phyloP scores from a whole-genome alignment of 2,329 filamentous ascomycete species.

The Diaporthe citriasiana region DNA sequence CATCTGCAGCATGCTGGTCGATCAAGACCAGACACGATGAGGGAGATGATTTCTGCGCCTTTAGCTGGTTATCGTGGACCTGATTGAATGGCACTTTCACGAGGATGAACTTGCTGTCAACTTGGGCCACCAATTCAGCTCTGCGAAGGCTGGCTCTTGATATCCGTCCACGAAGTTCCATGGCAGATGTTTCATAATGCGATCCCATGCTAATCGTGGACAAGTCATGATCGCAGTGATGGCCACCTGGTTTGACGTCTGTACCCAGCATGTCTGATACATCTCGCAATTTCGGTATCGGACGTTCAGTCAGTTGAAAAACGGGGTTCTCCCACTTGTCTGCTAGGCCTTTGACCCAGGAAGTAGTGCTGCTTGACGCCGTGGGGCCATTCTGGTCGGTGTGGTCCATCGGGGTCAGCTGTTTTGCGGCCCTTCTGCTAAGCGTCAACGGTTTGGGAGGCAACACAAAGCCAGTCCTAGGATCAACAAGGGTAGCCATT shows the following conservation, averaged over 20 bases:
- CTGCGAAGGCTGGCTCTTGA: constrained; percentile 71
- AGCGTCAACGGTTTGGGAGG: constrained; percentile 35
- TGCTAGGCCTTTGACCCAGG: constrained; percentile 74
- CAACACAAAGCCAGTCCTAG: constrained; percentile 66
- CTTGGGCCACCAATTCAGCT: constrained; percentile 81
- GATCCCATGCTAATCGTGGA: constrained; percentile 23
- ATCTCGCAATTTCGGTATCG: constrained; percentile 59
- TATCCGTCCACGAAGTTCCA: constrained; percentile 61
- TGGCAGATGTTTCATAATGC: constrained; percentile 43
- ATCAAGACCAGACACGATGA: constrained; percentile 75
- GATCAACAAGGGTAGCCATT: constrained; percentile 64
- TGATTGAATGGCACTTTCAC: constrained; percentile 63
- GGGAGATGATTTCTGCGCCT: constrained; percentile 30
- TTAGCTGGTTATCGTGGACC: constrained; percentile 36
- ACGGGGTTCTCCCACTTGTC: constrained; percentile 81
- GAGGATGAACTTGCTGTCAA: constrained; percentile 92
- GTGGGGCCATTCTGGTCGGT: constrained; percentile 48
- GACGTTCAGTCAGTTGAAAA: constrained; percentile 67
- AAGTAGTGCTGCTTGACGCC: constrained; percentile 36
- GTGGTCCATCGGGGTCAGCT: constrained; percentile 49
- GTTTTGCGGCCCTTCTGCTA: constrained; percentile 24
- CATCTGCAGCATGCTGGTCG: constrained; percentile 96
- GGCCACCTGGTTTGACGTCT: constrained; percentile 41
- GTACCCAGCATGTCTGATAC: constrained; percentile 50
- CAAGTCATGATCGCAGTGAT: constrained; percentile 35